Percentiles rank a stretch among this genome's conserved stretches.
Evolutionary conservation across 2,329 filamentous ascomycete species (phyloP).

Genomic region (Cadophora sp.): DNA sequence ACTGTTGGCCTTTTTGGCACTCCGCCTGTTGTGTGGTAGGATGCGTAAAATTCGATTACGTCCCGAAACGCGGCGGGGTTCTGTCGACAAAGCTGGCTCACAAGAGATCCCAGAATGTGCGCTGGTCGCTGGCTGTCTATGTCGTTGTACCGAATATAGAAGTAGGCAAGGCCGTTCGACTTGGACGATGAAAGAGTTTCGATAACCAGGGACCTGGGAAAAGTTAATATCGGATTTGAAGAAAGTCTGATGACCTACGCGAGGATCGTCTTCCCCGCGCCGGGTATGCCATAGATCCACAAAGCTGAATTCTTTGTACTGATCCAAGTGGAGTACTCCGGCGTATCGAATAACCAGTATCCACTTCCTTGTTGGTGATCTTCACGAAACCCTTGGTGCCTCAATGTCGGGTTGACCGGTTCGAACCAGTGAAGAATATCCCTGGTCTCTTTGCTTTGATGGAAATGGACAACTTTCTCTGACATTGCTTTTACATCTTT

Average conservation of each 20-base stretch:
- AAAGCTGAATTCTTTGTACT: not conserved
- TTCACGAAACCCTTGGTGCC: not conserved
- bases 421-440: not conserved
- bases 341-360: not conserved
- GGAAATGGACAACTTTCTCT: not conserved
- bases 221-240: not conserved
- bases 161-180: not conserved
- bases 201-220: not conserved
- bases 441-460: not conserved
- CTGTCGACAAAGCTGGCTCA: not conserved
- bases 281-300: not conserved
- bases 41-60: not conserved
- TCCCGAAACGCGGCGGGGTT: not conserved
- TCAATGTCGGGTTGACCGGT: not conserved
- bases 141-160: not conserved
- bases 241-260: not conserved
- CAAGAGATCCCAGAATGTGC: not conserved
- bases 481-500: not conserved
- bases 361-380: not conserved
- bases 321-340: not conserved
- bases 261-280: not conserved
- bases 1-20: not conserved
- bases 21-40: not conserved
- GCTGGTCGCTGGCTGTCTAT: not conserved
- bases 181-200: not conserved